Conservation (phyloP, 192 early-diverging fungal genomes). For the Coemansia erecta region DNA sequence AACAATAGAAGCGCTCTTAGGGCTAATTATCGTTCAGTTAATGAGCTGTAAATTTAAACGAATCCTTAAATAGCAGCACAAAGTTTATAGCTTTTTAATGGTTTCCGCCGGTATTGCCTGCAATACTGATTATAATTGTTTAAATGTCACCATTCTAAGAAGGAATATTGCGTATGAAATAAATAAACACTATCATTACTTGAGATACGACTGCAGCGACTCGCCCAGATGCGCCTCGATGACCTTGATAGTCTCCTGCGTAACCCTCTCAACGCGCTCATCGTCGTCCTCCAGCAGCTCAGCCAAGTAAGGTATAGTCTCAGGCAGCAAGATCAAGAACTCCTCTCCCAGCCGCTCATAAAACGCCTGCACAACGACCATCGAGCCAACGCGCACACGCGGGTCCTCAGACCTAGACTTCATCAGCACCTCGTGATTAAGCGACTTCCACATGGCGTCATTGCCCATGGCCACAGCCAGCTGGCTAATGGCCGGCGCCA, state of each 20-base stretch:
- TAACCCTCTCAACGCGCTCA: slow-evolving; percentile 73
- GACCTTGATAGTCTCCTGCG: slow-evolving; percentile 75
- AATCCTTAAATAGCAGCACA: too few species aligned
- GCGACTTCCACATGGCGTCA: slow-evolving; percentile 82
- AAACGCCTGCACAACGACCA: slow-evolving; percentile 73
- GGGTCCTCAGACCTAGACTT: slow-evolving; percentile 72
- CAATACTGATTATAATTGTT: too few species aligned
- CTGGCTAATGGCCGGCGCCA: slow-evolving; percentile 79
- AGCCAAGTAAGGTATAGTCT: slow-evolving; percentile 91
- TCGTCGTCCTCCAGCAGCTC: slow-evolving; percentile 96
- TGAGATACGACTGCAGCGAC: slow-evolving; percentile 80
- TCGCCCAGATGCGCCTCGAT: slow-evolving; percentile 93
- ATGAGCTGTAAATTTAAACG: too few species aligned
- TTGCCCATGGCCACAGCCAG: slow-evolving; percentile 74
- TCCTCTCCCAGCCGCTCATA: slow-evolving; percentile 91
- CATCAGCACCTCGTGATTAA: slow-evolving; percentile 81
- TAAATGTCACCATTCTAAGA: too few species aligned
- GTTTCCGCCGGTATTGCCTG: too few species aligned
- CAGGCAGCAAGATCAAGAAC: slow-evolving; percentile 85
- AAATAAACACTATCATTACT: slow-evolving; percentile 32
- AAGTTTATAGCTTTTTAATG: too few species aligned
- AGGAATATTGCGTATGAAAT: too few species aligned
- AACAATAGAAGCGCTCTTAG: too few species aligned
- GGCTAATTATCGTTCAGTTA: too few species aligned
- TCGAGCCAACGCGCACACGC: slow-evolving; percentile 66